phyloP scores from a whole-genome alignment of 441 rosid genomes.

The Flueggea neowawraea region DNA sequence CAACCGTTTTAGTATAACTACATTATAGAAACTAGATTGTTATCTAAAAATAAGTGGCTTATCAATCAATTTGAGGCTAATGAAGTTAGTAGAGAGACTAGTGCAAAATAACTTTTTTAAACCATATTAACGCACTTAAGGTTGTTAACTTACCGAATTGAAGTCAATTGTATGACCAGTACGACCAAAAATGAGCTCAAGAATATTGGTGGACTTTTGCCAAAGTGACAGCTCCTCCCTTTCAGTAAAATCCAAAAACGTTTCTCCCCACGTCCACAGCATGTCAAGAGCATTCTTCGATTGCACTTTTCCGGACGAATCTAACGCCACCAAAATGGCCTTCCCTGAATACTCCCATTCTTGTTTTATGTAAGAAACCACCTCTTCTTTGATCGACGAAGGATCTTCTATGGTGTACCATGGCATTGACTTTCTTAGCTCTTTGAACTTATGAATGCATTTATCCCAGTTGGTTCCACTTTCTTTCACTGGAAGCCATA shows the following conservation, averaged over 20 bases:
- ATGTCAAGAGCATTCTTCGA: slow-evolving; percentile 34
- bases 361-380: slow-evolving; percentile 28
- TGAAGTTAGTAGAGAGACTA: no score
- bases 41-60: no score
- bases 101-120: no score
- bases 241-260: slow-evolving; percentile 28
- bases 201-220: slow-evolving; percentile 17
- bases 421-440: slow-evolving; percentile 22
- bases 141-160: slow-evolving; percentile 21
- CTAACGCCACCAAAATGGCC: slow-evolving; percentile 26
- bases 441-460: not conserved
- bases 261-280: slow-evolving; percentile 35
- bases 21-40: no score
- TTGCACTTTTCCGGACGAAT: slow-evolving; percentile 25
- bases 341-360: slow-evolving; percentile 31
- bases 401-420: slow-evolving; percentile 33
- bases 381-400: slow-evolving; percentile 23
- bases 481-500: slow-evolving; percentile 34
- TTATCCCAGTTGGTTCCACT: slow-evolving; percentile 20
- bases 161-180: slow-evolving; percentile 13
- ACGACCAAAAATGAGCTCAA: slow-evolving; percentile 30
- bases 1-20: no score
- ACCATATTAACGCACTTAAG: no score
- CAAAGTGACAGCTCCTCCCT: slow-evolving; percentile 30
- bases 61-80: no score